Evolutionary conservation across 2,329 filamentous ascomycete species (phyloP).

Genomic region (Cladosporium sp.): DNA sequence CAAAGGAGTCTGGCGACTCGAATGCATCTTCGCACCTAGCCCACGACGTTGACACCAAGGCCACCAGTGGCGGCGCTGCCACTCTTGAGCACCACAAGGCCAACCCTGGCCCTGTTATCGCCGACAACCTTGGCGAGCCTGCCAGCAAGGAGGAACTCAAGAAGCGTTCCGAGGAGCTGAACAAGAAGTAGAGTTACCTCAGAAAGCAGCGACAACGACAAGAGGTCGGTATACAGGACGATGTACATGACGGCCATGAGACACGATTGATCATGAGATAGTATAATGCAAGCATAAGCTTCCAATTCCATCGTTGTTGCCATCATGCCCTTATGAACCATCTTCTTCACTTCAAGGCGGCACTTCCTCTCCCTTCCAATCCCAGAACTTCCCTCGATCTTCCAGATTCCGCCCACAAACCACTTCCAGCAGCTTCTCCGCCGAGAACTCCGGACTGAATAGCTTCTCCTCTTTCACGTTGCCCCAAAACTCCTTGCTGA

Average conservation of each 20-base stretch:
- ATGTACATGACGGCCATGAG: constrained; percentile 8
- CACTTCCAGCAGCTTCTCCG: constrained; percentile 63
- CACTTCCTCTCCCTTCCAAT: constrained; percentile 67
- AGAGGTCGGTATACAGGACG: not conserved
- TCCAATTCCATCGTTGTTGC: not conserved
- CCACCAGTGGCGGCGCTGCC: constrained; percentile 39
- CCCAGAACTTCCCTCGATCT: constrained; percentile 65
- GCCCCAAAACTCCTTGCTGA: constrained; percentile 72
- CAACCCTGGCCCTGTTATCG: constrained; percentile 47
- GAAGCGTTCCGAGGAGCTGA: constrained; percentile 52
- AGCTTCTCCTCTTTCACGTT: constrained; percentile 62
- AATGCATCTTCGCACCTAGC: constrained; percentile 39
- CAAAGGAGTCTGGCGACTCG: constrained; percentile 46
- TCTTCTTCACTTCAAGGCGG: constrained; percentile 47
- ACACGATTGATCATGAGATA: constrained; percentile 7
- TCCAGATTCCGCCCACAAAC: constrained; percentile 49
- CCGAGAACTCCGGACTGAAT: constrained; percentile 66
- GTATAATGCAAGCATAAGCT: not conserved
- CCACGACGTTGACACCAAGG: constrained; percentile 36
- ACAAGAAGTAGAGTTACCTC: constrained; percentile 36
- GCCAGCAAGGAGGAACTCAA: constrained; percentile 52
- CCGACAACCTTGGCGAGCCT: constrained; percentile 46
- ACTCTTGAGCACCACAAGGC: constrained; percentile 44
- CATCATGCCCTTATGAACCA: not conserved
- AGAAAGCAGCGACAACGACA: not conserved